phyloP scores from a whole-genome alignment of 306 rosid species.

The Herpetospermum pedunculosum region DNA sequence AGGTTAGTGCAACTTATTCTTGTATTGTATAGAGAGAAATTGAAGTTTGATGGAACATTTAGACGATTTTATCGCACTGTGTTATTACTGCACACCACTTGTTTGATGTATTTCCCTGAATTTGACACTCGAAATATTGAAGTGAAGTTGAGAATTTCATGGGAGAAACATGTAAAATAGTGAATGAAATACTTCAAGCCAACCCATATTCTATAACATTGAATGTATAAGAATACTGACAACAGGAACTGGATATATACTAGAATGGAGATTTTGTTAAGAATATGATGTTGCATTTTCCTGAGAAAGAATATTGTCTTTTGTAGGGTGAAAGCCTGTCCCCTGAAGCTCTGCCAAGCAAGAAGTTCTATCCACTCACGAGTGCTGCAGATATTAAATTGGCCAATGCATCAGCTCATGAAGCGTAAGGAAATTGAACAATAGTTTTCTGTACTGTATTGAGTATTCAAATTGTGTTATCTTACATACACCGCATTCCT shows the following conservation, averaged over 20 bases:
- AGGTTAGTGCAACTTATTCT: conserved; percentile 28
- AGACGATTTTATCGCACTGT: neutral
- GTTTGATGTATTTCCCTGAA: neutral
- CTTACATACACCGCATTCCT: too few relatives aligned
- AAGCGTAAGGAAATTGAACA: conserved; percentile 50
- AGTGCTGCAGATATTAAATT: conserved; percentile 48
- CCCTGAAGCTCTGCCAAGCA: conserved; percentile 20
- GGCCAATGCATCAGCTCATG: conserved; percentile 33
- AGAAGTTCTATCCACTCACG: conserved; percentile 38
- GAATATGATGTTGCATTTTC: neutral
- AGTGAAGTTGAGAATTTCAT: neutral
- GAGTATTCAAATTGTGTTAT: neutral
- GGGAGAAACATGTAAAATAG: neutral
- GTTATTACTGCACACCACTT: neutral
- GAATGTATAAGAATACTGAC: neutral
- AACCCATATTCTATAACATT: neutral
- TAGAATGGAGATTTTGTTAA: neutral
- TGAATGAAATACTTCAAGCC: neutral
- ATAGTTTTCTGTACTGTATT: neutral
- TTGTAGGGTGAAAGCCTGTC: conserved; percentile 76
- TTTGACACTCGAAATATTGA: neutral
- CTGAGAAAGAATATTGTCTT: neutral
- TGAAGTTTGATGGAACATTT: neutral
- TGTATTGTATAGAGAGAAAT: neutral
- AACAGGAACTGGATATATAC: neutral